These are phyloP conservation scores for Hypoxylon cercidicola DNA, from an alignment of 495 filamentous ascomycete species.

Conservation along the genomic window DNA sequence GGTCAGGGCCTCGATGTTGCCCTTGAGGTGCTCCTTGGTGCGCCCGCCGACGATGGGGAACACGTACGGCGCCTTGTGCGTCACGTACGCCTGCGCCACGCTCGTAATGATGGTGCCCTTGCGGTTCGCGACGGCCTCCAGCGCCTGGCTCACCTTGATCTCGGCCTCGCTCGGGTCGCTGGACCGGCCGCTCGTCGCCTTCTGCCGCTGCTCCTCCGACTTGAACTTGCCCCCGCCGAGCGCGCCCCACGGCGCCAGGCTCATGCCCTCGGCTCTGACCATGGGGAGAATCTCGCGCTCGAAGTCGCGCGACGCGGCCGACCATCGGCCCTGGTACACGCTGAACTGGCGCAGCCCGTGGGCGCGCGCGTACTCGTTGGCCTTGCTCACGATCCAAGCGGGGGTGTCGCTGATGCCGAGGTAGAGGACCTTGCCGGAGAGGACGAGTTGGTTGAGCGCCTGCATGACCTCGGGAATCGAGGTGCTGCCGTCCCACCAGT, in stretches of 20 bases:
- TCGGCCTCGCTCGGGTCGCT: constrained; percentile 45
- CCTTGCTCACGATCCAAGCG: constrained; percentile 75
- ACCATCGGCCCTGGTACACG: constrained; percentile 76
- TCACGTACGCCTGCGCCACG: constrained; percentile 78
- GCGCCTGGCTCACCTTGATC: constrained; percentile 62
- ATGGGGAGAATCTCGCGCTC: constrained; percentile 79
- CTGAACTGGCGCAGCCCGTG: constrained; percentile 72
- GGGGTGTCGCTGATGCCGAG: constrained; percentile 75
- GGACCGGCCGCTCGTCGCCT: constrained; percentile 36
- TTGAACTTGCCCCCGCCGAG: constrained; percentile 73
- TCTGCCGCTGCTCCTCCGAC: constrained; percentile 57
- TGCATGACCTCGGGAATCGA: constrained; percentile 78
- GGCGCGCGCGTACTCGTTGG: constrained; percentile 73
- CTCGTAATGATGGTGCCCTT: constrained; percentile 64
- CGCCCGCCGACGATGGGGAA: constrained; percentile 78
- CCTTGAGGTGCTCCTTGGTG: constrained; percentile 69
- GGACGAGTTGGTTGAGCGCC: constrained; percentile 67
- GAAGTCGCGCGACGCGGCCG: constrained; percentile 68
- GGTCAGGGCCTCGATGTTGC: constrained; percentile 72
- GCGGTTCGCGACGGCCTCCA: constrained; percentile 67
- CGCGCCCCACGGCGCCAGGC: constrained; percentile 69
- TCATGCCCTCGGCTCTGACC: constrained; percentile 75
- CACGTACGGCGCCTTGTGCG: constrained; percentile 77
- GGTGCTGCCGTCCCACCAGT: constrained; percentile 72
- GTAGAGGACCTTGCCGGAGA: constrained; percentile 73